These are phyloP conservation scores for Umbelopsis sp. DNA, from an alignment of 192 early-diverging fungal genomes.

Conservation along the genomic window DNA sequence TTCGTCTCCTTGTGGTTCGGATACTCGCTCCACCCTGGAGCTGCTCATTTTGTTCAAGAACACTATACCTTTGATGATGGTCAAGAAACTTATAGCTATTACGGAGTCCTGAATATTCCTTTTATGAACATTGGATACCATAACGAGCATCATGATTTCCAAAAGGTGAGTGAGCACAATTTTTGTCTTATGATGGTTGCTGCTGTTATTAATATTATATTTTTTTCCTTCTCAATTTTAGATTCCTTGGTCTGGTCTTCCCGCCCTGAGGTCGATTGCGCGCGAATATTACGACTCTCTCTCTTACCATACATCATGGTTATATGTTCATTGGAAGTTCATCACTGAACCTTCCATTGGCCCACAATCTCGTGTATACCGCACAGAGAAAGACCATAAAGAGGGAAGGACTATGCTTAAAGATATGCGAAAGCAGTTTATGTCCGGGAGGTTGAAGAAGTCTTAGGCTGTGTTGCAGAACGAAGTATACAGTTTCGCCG, in stretches of 20 bases:
- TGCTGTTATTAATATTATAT: neutral
- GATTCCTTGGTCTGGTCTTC: conserved; percentile 88
- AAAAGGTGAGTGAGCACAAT: conserved; percentile 40
- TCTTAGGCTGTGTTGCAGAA: neutral
- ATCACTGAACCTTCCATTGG: conserved; percentile 71
- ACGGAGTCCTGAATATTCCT: conserved; percentile 83
- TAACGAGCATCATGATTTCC: conserved; percentile 99
- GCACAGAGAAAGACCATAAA: conserved; percentile 70
- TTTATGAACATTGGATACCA: conserved; percentile 97
- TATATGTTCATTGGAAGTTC: conserved; percentile 82
- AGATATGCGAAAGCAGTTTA: conserved; percentile 34
- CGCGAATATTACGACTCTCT: conserved; percentile 90
- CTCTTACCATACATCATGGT: conserved; percentile 85
- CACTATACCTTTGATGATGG: conserved; percentile 94
- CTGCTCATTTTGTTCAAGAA: conserved; percentile 97
- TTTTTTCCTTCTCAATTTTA: conserved; percentile 25
- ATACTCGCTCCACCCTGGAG: conserved; percentile 88
- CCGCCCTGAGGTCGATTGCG: conserved; percentile 75
- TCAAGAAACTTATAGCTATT: conserved; percentile 98
- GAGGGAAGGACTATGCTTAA: conserved; percentile 69
- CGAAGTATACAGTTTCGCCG: neutral
- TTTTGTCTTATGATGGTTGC: neutral
- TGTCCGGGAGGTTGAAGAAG: conserved; percentile 4
- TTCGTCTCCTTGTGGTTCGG: conserved; percentile 76
- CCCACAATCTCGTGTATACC: conserved; percentile 81